Evolutionary conservation across 352 stramenopile genomes (phyloP), one percentile per base, ranked within the genome.

Genomic region (Pythium grandisporangium): DNA sequence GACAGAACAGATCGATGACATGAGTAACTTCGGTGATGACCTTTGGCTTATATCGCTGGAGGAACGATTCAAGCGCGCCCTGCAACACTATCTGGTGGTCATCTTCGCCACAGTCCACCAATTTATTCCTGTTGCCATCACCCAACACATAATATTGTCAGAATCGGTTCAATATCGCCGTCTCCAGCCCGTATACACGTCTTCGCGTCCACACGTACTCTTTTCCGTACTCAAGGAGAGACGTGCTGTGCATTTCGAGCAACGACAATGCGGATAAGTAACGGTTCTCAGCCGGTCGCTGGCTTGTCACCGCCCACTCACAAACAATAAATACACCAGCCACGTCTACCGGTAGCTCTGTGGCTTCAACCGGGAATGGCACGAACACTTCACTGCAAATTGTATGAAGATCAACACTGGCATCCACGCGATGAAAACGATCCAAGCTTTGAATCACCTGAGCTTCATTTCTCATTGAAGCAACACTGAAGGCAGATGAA

Each of bases 271-370:
- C 71, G 27, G 78, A 84, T 5, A 93, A 55, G 51, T 87, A 93
- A 7, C 80, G 69, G 37, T 89, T 91, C 30, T 93, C 80, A 16
- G 75, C 66, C 6, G 80, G 76, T 19, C 80, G 68, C 34, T 93
- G 77, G 25, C 67, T 81, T 14, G 77, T 87, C 17, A 93, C 71
- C 13, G 77, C 73, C 80, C 80, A 93, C 37, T 93, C 80, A 23
- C 77, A 91, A 2, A 93, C 61, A 5, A 89, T 54, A 30, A 87
- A 79, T 29, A 93, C 43, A 7, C 66, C 70, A 21, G 76, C 58
- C 12, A 83, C 54, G 43, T 93, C 78, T 6, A 91, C 62, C n/a
- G 71, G 74, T 1, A 88, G 45, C 16, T 81, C 66, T 7, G 34
- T 41, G 23, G 39, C 58, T 8, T 70, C 49, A 19, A 50, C 45